Conservation (phyloP, 306 rosid species). For the Glycine tomentella region DNA sequence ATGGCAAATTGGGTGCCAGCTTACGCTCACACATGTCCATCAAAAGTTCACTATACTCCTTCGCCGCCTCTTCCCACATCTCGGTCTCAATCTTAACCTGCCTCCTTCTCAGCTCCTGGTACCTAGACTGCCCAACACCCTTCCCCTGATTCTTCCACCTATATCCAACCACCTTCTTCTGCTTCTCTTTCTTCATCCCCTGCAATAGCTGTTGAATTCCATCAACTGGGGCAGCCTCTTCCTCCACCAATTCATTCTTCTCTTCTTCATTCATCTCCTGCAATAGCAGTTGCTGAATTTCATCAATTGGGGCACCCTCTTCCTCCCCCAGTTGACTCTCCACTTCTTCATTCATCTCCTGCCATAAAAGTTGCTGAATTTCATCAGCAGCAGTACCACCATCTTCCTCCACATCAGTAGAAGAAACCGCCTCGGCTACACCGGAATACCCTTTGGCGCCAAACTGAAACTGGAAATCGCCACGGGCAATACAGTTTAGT, state of each 20-base stretch:
- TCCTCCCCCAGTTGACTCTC: constrained; percentile 54
- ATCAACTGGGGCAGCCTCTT: constrained; percentile 57
- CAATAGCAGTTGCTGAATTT: constrained; percentile 60
- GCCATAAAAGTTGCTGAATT: not conserved
- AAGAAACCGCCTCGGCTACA: constrained; percentile 77
- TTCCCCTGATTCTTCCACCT: constrained; percentile 45
- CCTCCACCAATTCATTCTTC: constrained; percentile 50
- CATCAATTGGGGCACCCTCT: constrained; percentile 57
- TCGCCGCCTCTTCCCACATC: constrained; percentile 82
- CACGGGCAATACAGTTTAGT: constrained; percentile 24
- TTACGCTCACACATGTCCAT: constrained; percentile 90
- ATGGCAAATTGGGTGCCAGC: constrained; percentile 91
- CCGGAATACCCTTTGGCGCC: constrained; percentile 61
- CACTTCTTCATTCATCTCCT: constrained; percentile 1
- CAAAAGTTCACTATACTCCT: constrained; percentile 86
- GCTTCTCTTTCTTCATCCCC: constrained; percentile 63
- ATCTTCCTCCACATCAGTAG: constrained; percentile 78
- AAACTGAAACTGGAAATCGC: not conserved
- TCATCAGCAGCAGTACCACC: constrained; percentile 47
- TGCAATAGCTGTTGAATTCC: constrained; percentile 62
- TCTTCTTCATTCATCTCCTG: constrained; percentile 58
- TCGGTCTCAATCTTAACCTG: constrained; percentile 90
- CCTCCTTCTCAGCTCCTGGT: constrained; percentile 61
- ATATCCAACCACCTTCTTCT: constrained; percentile 29
- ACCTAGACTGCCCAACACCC: constrained; percentile 60